A percentile compares a stretch with the other conserved stretches of the same genome.
These are phyloP conservation scores for Lantana camara DNA, from an alignment of 257 asterid species.

Conservation along the genomic window DNA sequence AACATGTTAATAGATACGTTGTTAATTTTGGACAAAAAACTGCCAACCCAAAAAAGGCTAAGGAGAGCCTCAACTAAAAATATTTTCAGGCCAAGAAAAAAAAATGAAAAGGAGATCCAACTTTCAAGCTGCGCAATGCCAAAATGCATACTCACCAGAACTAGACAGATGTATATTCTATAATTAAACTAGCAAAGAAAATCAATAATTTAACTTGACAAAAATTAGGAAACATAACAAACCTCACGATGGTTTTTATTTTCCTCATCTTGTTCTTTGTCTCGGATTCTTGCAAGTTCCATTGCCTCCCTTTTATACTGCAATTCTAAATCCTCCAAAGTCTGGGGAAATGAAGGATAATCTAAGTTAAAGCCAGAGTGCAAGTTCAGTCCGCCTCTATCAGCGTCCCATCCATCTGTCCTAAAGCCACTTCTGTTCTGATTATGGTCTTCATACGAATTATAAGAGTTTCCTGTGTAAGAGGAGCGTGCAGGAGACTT, in stretches of 20 bases:
- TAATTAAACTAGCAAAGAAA: slow-evolving; percentile 14
- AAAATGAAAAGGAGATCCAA: background rate
- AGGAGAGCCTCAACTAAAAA: slow-evolving; percentile 7
- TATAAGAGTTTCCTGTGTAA: slow-evolving; percentile 50
- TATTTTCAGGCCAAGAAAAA: background rate
- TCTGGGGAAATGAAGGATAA: slow-evolving; percentile 52
- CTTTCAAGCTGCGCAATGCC: slow-evolving; percentile 20
- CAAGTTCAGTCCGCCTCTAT: slow-evolving; percentile 58
- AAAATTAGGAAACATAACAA: slow-evolving; percentile 17
- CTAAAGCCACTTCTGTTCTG: slow-evolving; percentile 67
- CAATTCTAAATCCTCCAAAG: slow-evolving; percentile 78
- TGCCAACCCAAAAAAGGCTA: slow-evolving; percentile 2
- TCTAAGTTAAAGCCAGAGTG: slow-evolving; percentile 56
- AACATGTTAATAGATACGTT: slow-evolving; percentile 9
- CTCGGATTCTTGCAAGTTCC: slow-evolving; percentile 87
- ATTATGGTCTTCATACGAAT: slow-evolving; percentile 64
- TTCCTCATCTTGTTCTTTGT: slow-evolving; percentile 97
- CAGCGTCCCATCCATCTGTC: slow-evolving; percentile 71
- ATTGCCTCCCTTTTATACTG: slow-evolving; percentile 73
- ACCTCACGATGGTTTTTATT: slow-evolving; percentile 93
- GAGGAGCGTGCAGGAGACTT: slow-evolving; percentile 80
- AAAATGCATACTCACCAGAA: slow-evolving; percentile 14
- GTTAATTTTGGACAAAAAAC: slow-evolving; percentile 10
- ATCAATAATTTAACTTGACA: background rate
- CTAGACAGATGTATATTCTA: background rate